A percentile compares a stretch with the other conserved stretches of the same genome.
phyloP scores from a whole-genome alignment of 169 alveolate species.

The Cryptosporidium tyzzeri region DNA sequence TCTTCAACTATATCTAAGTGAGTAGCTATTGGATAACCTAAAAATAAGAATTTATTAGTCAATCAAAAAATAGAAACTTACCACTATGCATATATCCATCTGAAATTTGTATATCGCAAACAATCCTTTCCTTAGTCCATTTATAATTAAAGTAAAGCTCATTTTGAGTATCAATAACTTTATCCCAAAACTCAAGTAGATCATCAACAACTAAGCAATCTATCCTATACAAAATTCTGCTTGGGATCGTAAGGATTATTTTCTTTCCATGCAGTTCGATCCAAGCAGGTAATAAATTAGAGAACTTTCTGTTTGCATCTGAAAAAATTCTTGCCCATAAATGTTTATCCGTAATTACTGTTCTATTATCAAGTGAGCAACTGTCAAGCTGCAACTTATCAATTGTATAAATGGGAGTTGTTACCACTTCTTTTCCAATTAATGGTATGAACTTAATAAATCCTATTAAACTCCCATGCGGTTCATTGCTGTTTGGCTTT shows the following conservation, averaged over 20 bases:
- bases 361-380: not conserved
- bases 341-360: not conserved
- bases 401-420: slow-evolving; percentile 47
- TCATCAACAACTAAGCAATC: slow-evolving; percentile 5
- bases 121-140: slow-evolving; percentile 58
- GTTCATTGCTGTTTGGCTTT: not conserved
- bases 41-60: not conserved
- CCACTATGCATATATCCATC: slow-evolving; percentile 77
- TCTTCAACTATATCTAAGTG: slow-evolving; percentile 61
- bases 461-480: not conserved
- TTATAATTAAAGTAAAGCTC: slow-evolving; percentile 28
- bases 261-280: slow-evolving; percentile 59
- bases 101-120: slow-evolving; percentile 64
- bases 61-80: slow-evolving; percentile 19
- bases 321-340: slow-evolving; percentile 22
- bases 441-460: not conserved
- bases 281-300: slow-evolving; percentile 27
- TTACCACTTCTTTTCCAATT: not conserved
- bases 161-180: slow-evolving; percentile 52
- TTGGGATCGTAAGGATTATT: slow-evolving; percentile 51
- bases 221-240: not conserved
- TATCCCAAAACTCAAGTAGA: slow-evolving; percentile 56
- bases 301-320: not conserved
- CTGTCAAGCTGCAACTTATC: not conserved
- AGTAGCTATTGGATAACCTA: slow-evolving; percentile 71